Evolutionary conservation across 768 basidiomycete genomes (phyloP).

Genomic region (Boletus eberwhitei): DNA sequence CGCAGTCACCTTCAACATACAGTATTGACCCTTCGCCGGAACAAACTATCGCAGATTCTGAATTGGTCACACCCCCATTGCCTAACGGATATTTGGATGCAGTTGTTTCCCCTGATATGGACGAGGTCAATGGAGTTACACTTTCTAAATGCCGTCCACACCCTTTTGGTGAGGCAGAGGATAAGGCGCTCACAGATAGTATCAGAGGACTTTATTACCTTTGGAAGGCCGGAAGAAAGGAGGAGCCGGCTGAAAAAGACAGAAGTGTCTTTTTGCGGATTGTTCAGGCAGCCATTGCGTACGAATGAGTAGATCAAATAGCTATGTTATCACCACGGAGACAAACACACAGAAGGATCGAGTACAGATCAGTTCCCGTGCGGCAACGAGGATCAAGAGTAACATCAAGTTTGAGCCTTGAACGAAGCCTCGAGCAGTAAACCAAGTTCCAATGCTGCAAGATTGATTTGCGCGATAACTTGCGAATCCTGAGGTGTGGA

Average conservation of each 20-base stretch:
- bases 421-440: slow-evolving; percentile 17
- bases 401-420: slow-evolving; percentile 1
- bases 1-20: slow-evolving; percentile 5
- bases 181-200: slow-evolving; percentile 47
- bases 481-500: slow-evolving; percentile 20
- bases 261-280: slow-evolving; percentile 32
- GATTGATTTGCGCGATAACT: slow-evolving; percentile 20
- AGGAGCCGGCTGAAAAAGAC: slow-evolving; percentile 18
- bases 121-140: slow-evolving; percentile 13
- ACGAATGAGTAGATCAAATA: slow-evolving; percentile 9
- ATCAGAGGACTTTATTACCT: slow-evolving; percentile 56
- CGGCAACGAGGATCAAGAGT: neutral
- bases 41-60: slow-evolving; percentile 21
- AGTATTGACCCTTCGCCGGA: slow-evolving; percentile 10
- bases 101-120: slow-evolving; percentile 11
- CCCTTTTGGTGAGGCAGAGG: slow-evolving; percentile 18
- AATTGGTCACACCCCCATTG: slow-evolving; percentile 23
- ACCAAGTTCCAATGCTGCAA: slow-evolving; percentile 27
- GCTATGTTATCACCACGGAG: neutral
- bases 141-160: neutral
- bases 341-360: neutral
- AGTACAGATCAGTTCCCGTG: neutral
- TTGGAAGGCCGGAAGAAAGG: slow-evolving; percentile 46
- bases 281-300: slow-evolving; percentile 31
- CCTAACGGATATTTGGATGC: slow-evolving; percentile 9